Conservation (phyloP, 495 filamentous ascomycete species). For the Haplographium delicatum region DNA sequence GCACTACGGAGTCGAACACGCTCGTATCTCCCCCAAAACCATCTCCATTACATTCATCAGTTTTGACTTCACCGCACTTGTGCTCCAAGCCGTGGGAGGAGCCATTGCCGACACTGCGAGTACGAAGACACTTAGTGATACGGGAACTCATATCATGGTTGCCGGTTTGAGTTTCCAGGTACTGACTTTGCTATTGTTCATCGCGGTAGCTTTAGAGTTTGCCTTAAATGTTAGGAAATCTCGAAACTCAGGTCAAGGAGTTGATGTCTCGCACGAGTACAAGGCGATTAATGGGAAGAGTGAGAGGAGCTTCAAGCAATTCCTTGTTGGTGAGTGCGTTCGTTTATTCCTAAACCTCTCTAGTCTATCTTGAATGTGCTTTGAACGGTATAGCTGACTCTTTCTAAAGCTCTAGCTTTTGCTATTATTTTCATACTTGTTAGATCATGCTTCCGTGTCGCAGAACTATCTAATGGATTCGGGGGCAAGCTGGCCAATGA, state of each 20-base stretch:
- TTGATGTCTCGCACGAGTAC: background rate
- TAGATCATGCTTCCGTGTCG: slow-evolving; percentile 29
- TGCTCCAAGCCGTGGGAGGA: slow-evolving; percentile 50
- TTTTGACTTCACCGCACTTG: slow-evolving; percentile 42
- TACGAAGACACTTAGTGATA: slow-evolving; percentile 32
- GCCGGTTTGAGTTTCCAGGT: slow-evolving; percentile 57
- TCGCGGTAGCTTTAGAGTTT: slow-evolving; percentile 38
- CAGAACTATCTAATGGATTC: slow-evolving; percentile 32
- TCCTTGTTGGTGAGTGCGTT: background rate
- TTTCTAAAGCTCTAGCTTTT: background rate
- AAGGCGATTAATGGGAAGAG: background rate
- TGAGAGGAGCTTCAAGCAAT: background rate
- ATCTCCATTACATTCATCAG: slow-evolving; percentile 47
- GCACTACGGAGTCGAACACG: slow-evolving; percentile 47
- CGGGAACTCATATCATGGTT: slow-evolving; percentile 59
- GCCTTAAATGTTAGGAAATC: slow-evolving; percentile 6
- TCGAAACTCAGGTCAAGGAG: background rate
- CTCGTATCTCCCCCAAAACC: slow-evolving; percentile 47
- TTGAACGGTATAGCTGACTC: background rate
- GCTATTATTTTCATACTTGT: slow-evolving; percentile 25
- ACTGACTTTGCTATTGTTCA: slow-evolving; percentile 45
- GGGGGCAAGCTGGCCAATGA: slow-evolving; percentile 28
- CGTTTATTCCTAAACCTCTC: no score
- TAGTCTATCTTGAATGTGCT: background rate
- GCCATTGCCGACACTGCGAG: slow-evolving; percentile 45